Evolutionary conservation across 164 flowering plant species (phyloP).

Genomic region (Cinnamomum chago): DNA sequence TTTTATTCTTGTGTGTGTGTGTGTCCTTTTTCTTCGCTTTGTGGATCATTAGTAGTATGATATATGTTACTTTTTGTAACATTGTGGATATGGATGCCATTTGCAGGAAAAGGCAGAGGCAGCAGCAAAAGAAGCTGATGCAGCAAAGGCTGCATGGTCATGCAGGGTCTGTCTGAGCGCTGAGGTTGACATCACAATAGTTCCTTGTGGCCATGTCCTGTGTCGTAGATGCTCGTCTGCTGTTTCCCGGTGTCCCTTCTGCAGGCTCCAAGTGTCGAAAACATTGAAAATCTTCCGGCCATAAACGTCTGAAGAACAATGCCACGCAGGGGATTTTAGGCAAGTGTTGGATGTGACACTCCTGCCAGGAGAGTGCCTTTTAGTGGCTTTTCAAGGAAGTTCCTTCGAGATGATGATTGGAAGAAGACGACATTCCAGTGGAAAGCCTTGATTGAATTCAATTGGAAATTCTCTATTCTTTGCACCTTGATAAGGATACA

Average conservation of each 20-base stretch:
- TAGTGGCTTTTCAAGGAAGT: background rate
- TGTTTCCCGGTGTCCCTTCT: slow-evolving; percentile 88
- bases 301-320: slow-evolving; percentile 20
- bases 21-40: too few species aligned
- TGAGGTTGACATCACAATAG: slow-evolving; percentile 66
- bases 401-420: background rate
- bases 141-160: slow-evolving; percentile 86
- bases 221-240: slow-evolving; percentile 85
- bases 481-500: background rate
- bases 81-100: background rate
- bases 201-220: slow-evolving; percentile 92
- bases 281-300: slow-evolving; percentile 75
- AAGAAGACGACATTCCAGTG: background rate
- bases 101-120: slow-evolving; percentile 74
- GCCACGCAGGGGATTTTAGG: background rate
- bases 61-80: too few species aligned
- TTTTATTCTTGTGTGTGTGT: too few species aligned
- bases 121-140: slow-evolving; percentile 83
- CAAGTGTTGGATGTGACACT: background rate
- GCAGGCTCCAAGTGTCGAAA: slow-evolving; percentile 73
- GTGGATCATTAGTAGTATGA: too few species aligned
- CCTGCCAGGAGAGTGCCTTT: background rate
- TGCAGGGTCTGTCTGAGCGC: slow-evolving; percentile 73
- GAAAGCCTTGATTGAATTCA: background rate
- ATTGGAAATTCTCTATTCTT: background rate